Conservation (phyloP, 148 eudicot species). For the Arctostaphylos glauca region DNA sequence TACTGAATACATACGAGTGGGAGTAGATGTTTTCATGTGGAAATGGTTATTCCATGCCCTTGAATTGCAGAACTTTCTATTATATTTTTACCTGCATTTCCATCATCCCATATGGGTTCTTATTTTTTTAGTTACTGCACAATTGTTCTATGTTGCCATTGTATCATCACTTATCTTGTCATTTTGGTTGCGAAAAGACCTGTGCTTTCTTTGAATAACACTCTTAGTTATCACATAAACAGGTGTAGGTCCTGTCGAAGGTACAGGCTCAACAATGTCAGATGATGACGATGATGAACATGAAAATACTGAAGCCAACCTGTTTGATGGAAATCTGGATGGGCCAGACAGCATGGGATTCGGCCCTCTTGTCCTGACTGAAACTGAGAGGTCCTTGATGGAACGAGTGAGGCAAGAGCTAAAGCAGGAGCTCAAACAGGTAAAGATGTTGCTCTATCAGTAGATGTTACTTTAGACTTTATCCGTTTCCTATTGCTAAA, state of each 20-base stretch:
- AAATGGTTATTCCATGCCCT: background rate
- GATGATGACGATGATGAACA: constrained; percentile 91
- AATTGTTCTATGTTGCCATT: background rate
- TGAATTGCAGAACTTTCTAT: background rate
- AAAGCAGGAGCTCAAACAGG: constrained; percentile 84
- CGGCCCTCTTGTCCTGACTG: constrained; percentile 81
- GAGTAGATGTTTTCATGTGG: background rate
- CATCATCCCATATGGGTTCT: background rate
- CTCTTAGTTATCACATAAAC: constrained; percentile 21
- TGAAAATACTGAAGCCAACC: constrained; percentile 59
- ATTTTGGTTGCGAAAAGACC: background rate
- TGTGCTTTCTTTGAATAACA: background rate
- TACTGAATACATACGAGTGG: background rate
- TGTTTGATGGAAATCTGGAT: constrained; percentile 74
- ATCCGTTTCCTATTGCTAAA: background rate
- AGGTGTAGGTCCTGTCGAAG: constrained; percentile 89
- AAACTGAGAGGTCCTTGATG: constrained; percentile 84
- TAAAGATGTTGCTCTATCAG: constrained; percentile 12
- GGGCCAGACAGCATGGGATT: constrained; percentile 77
- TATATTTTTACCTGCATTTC: background rate
- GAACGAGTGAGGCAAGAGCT: constrained; percentile 94
- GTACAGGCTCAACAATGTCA: constrained; percentile 95
- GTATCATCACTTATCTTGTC: background rate
- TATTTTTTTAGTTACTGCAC: background rate
- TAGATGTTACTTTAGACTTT: background rate